Percentiles rank a stretch among this genome's conserved stretches.
phyloP scores from a whole-genome alignment of 495 filamentous ascomycete genomes.

The Penicillium salamii region DNA sequence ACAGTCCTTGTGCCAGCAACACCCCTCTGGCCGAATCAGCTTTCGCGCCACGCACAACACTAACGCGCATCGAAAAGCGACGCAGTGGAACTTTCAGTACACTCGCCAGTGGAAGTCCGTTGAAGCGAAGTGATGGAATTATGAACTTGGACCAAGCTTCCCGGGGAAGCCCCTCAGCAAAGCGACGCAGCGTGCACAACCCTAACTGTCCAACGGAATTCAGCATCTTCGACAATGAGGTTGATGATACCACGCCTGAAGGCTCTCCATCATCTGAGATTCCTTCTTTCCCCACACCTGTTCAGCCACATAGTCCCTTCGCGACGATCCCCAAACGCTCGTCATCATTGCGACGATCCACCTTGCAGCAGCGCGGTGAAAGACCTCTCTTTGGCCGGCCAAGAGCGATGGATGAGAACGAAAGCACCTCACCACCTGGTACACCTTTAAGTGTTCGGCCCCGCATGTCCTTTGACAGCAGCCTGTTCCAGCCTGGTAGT shows the following conservation, averaged over 20 bases:
- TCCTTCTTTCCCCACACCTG: constrained; percentile 20
- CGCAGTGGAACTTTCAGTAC: constrained; percentile 45
- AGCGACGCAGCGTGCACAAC: constrained; percentile 79
- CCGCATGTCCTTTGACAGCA: constrained; percentile 72
- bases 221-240: constrained; percentile 61
- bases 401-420: constrained; percentile 33
- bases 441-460: constrained; percentile 52
- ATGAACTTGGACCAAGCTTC: constrained; percentile 79
- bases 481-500: constrained; percentile 57
- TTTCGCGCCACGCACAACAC: constrained; percentile 46
- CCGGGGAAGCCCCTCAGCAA: constrained; percentile 80
- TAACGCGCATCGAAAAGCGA: constrained; percentile 45
- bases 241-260: constrained; percentile 12
- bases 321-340: constrained; percentile 51
- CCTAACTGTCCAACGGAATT: constrained; percentile 58
- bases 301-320: constrained; percentile 38
- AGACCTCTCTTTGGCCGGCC: constrained; percentile 56
- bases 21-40: constrained; percentile 39
- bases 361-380: constrained; percentile 74
- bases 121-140: constrained; percentile 87
- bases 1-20: constrained; percentile 43
- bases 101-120: constrained; percentile 70
- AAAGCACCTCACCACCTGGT: constrained; percentile 26
- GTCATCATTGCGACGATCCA: constrained; percentile 79
- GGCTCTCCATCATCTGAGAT: constrained; percentile 26